These are phyloP conservation scores for Colletotrichum navitas DNA, from an alignment of 2,329 filamentous ascomycete genomes.

Conservation along the genomic window DNA sequence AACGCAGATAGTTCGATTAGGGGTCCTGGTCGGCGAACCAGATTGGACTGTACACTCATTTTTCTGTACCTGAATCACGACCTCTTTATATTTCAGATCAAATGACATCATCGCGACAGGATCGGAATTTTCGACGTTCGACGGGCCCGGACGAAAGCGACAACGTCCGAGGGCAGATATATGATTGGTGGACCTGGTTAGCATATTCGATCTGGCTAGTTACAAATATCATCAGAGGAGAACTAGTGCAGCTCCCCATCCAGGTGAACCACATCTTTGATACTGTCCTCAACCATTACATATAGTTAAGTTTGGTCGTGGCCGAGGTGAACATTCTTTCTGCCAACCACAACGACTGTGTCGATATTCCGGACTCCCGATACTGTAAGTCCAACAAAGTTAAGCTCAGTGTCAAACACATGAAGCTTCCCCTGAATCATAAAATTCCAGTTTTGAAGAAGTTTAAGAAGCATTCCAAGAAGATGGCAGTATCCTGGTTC, in stretches of 20 bases:
- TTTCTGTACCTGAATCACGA: not conserved
- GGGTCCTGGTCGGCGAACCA: not conserved
- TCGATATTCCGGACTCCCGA: not conserved
- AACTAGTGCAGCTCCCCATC: not conserved
- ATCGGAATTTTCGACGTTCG: not conserved
- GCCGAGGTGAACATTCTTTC: not conserved
- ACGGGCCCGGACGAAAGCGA: not conserved
- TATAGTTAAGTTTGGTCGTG: not conserved
- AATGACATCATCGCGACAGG: not conserved
- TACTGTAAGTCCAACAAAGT: not conserved
- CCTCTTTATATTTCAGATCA: rapidly evolving
- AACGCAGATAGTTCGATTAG: not conserved
- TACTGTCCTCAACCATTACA: not conserved
- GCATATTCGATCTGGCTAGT: not conserved
- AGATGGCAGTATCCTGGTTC: not conserved
- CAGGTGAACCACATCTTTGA: not conserved
- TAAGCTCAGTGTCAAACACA: not conserved
- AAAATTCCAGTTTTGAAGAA: no score
- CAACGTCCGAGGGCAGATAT: not conserved
- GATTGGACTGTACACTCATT: not conserved
- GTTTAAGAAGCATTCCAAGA: not conserved
- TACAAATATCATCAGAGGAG: not conserved
- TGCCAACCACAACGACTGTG: not conserved
- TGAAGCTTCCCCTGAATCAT: not conserved
- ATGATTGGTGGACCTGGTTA: not conserved